Percentiles rank a stretch among this genome's conserved stretches.
Conservation (phyloP, 2,329 filamentous ascomycete species). For the Cercospora sojina region DNA sequence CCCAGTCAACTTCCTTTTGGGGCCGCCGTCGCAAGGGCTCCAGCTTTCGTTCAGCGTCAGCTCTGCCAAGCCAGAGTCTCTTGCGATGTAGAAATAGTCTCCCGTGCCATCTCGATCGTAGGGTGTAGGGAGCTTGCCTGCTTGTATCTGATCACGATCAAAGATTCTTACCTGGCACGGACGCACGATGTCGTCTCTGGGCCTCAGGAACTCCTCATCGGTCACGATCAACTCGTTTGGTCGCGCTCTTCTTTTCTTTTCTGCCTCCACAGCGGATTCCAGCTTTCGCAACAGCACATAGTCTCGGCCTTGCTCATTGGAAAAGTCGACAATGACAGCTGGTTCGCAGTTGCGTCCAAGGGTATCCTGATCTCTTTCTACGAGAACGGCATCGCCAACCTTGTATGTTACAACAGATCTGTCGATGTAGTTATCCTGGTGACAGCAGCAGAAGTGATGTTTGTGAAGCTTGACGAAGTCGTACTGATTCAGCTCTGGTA, state of each 20-base stretch:
- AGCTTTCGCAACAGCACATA: slow-evolving; percentile 24
- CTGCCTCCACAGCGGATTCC: background rate
- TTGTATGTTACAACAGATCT: slow-evolving; percentile 37
- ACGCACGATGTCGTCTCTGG: slow-evolving; percentile 48
- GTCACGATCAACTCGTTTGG: slow-evolving; percentile 63
- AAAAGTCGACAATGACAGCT: slow-evolving; percentile 55
- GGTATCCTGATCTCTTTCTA: slow-evolving; percentile 29
- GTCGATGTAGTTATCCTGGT: slow-evolving; percentile 35
- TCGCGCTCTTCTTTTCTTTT: slow-evolving; percentile 28
- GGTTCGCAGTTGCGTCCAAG: slow-evolving; percentile 51
- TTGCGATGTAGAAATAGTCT: slow-evolving; percentile 57
- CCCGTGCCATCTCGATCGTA: slow-evolving; percentile 67
- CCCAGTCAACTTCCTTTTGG: slow-evolving; percentile 41
- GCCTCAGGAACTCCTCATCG: slow-evolving; percentile 41
- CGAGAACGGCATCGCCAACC: slow-evolving; percentile 62
- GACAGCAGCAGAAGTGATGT: slow-evolving; percentile 48
- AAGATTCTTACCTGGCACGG: slow-evolving; percentile 62
- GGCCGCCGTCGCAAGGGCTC: background rate
- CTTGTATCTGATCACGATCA: slow-evolving; percentile 20
- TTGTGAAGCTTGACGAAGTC: slow-evolving; percentile 61
- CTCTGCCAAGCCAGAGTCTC: background rate
- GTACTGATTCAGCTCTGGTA: slow-evolving; percentile 46
- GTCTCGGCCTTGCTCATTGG: slow-evolving; percentile 37
- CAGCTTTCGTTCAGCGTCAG: slow-evolving; percentile 43
- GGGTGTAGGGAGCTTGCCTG: slow-evolving; percentile 55